Conservation (phyloP, 345 rosid genomes). For the Excoecaria agallocha region DNA sequence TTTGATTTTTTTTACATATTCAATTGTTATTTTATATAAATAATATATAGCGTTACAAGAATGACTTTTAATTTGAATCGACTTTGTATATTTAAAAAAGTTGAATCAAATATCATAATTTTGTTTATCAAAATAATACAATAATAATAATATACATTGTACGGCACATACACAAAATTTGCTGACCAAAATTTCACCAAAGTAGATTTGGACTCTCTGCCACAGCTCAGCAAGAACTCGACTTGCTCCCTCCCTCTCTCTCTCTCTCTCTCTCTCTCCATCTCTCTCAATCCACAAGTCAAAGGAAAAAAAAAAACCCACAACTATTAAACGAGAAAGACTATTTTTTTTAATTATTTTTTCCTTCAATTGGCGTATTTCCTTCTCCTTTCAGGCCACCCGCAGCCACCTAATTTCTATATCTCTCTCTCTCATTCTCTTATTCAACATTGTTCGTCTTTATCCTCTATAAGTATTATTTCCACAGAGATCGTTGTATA, state of each 20-base stretch:
- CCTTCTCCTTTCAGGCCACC: neutral
- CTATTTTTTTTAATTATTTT: neutral
- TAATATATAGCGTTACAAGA: no score
- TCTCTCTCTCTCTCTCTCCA: no score
- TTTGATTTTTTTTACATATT: no score
- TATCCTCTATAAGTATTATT: neutral
- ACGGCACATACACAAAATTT: neutral
- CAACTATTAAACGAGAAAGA: no score
- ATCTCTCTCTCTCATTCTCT: neutral
- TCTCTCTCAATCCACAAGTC: no score
- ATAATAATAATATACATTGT: no score
- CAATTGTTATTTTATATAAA: no score
- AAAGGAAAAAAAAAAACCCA: neutral
- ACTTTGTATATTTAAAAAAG: no score
- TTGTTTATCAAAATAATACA: no score
- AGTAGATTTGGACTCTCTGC: neutral
- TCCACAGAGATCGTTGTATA: neutral
- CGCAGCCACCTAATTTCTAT: neutral
- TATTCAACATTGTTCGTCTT: neutral
- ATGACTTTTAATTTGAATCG: no score
- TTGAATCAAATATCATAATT: no score
- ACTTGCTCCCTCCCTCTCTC: neutral
- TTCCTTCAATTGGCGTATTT: neutral
- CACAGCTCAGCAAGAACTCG: neutral
- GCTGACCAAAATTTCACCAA: slow-evolving; percentile 1